phyloP scores from a whole-genome alignment of 2,329 filamentous ascomycete genomes.

The Arachnopeziza araneosa region DNA sequence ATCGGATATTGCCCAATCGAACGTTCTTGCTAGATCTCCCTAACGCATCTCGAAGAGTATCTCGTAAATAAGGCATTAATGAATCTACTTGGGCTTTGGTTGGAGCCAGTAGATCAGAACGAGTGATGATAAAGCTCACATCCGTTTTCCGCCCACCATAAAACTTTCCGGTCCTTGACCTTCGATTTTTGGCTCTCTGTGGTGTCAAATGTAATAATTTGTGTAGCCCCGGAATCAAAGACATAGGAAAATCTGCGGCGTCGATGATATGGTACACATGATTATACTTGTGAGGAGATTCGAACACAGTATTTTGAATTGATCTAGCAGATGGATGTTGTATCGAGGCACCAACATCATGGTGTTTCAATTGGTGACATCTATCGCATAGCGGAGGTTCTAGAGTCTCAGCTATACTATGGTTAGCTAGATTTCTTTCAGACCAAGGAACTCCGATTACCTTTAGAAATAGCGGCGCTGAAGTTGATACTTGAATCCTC shows the following conservation, averaged over 20 bases:
- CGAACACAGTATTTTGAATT: slow-evolving; percentile 76
- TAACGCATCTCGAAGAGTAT: slow-evolving; percentile 71
- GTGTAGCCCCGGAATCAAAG: slow-evolving; percentile 72
- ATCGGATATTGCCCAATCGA: slow-evolving; percentile 81
- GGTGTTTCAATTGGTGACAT: slow-evolving; percentile 77
- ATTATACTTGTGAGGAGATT: slow-evolving; percentile 86
- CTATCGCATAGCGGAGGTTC: slow-evolving; percentile 68
- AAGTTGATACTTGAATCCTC: slow-evolving; percentile 9
- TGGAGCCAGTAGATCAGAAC: slow-evolving; percentile 79
- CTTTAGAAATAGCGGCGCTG: slow-evolving; percentile 8
- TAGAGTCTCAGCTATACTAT: slow-evolving; percentile 9
- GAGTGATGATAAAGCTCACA: slow-evolving; percentile 85
- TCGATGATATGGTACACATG: slow-evolving; percentile 95
- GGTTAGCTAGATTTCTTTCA: slow-evolving; percentile 5
- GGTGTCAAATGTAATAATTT: slow-evolving; percentile 64
- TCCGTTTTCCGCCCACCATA: slow-evolving; percentile 64
- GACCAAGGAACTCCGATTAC: slow-evolving; percentile 4
- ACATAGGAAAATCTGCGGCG: slow-evolving; percentile 95
- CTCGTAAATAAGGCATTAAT: slow-evolving; percentile 78
- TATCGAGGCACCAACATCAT: slow-evolving; percentile 66
- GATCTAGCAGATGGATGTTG: slow-evolving; percentile 75
- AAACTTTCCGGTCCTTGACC: slow-evolving; percentile 63
- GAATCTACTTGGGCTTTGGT: slow-evolving; percentile 77
- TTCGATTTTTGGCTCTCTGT: slow-evolving; percentile 73
- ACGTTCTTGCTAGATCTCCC: slow-evolving; percentile 61